Percentiles rank a stretch among this genome's conserved stretches.
Evolutionary conservation across 805 yeast genomes (phyloP).

Genomic region (Candida gorgasii): DNA sequence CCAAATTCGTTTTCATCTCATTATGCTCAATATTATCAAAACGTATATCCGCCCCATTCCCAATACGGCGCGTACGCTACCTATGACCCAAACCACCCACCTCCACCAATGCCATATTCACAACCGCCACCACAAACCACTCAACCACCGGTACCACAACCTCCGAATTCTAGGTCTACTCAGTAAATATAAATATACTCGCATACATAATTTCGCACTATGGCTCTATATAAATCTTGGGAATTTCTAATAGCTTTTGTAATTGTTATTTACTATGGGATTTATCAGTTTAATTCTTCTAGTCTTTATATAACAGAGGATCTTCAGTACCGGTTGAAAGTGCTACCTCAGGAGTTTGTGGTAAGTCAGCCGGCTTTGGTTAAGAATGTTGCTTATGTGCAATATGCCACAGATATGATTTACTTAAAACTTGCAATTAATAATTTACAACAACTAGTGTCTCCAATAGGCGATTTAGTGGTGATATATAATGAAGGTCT

Average conservation of each 20-base stretch:
- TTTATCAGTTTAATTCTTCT: slow-evolving; percentile 21
- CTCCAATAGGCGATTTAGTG: slow-evolving; percentile 42
- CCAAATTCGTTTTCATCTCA: not conserved
- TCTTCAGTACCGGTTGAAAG: slow-evolving; percentile 20
- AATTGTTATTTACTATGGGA: slow-evolving; percentile 21
- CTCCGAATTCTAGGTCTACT: too few species aligned
- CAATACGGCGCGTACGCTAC: too few species aligned
- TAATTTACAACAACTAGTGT: slow-evolving; percentile 39
- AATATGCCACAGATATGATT: slow-evolving; percentile 55
- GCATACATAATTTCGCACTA: not conserved
- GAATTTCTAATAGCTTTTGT: slow-evolving; percentile 24
- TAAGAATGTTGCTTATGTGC: slow-evolving; percentile 52
- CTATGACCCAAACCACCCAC: too few species aligned
- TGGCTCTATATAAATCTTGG: slow-evolving; percentile 18
- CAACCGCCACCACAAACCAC: not conserved
- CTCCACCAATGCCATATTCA: not conserved
- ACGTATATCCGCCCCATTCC: not conserved
- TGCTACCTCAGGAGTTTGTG: slow-evolving; percentile 25
- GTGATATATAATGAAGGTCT: slow-evolving; percentile 36
- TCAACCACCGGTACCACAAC: too few species aligned
- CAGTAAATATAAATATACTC: too few species aligned
- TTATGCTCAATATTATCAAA: slow-evolving; percentile 6
- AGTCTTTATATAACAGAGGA: slow-evolving; percentile 14
- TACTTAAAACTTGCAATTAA: slow-evolving; percentile 56
- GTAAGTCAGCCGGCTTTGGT: slow-evolving; percentile 15